Base-by-base conservation (phyloP, 441 rosid genomes). In the Sinapis alba region DNA sequence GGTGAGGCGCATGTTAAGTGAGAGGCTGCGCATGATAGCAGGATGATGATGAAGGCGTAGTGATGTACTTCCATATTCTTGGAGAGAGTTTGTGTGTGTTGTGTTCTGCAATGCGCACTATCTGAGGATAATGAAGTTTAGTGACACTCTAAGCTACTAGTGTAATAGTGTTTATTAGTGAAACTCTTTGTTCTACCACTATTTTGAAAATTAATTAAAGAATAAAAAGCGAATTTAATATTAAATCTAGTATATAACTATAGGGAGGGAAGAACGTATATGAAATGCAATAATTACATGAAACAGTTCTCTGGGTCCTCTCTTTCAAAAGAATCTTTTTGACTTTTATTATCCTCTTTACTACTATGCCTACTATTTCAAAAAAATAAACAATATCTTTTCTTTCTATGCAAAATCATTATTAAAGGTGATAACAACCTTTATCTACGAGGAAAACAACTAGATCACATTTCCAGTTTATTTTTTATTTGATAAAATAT, bases 251-350 rank as follows among this genome's bases (percentile, higher is more conserved):
- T 13, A 19, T 27, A n/a, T n/a, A 23, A 50, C 12, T 34, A 41
- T 66, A 59, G 63, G 34, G 56, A 57, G 72, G 26, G 45, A 71
- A 71, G 57, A 71, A 65, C 36, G 77, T 67, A 72, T 78, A 72
- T 60, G 73, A 78, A 66, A 78, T 78, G 81, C 73, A 72, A 78
- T 78, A 67, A 78, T 78, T 68, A 72, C 54, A 41, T 70, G 45
- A n/a, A 63, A 62, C 62, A 57, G 50, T 45, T 62, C 15, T 74
- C 11, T 68, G 70, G 71, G 72, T 64, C 81, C 73, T 72, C 77
- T 78, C 68, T 51, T 72, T 72, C 73, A 61, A 78, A 78, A 78
- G 41, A 72, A 78, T 78, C 81, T 78, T 78, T 78, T 78, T 78
- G 81, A 78, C 81, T 78, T 71, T 71, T 51, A 15, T 36, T 72